Evolutionary conservation across 2,329 filamentous ascomycete species (phyloP).

Genomic region (Blastomyces gilchristii): DNA sequence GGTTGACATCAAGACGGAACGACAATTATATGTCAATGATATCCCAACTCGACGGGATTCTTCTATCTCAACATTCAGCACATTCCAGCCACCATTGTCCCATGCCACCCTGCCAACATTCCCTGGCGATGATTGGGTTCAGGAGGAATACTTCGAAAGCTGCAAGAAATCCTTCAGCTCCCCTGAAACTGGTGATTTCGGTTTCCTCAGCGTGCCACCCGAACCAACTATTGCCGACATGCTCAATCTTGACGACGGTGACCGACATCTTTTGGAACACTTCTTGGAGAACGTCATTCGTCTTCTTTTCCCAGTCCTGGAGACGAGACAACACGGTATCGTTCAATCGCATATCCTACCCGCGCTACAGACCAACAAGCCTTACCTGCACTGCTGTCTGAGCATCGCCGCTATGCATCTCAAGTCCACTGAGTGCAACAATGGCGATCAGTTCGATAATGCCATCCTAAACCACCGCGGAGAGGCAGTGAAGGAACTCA

Average conservation of each 20-base stretch:
- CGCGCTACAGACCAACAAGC: conserved; percentile 80
- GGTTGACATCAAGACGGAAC: conserved; percentile 90
- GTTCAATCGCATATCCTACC: conserved; percentile 73
- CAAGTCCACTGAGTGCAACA: conserved; percentile 59
- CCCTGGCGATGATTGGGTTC: conserved; percentile 58
- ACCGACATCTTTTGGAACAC: conserved; percentile 78
- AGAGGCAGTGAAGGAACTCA: conserved; percentile 71
- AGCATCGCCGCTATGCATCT: conserved; percentile 87
- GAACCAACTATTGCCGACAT: conserved; percentile 41
- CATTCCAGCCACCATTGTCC: conserved; percentile 68
- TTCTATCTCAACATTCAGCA: conserved; percentile 83
- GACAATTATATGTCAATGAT: conserved; percentile 88
- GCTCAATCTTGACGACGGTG: conserved; percentile 71
- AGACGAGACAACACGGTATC: conserved; percentile 77
- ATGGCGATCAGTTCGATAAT: conserved; percentile 66
- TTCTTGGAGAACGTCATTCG: conserved; percentile 82
- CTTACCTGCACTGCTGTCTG: conserved; percentile 89
- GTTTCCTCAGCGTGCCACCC: conserved; percentile 75
- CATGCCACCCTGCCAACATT: conserved; percentile 57
- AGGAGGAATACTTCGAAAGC: conserved; percentile 59
- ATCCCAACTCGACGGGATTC: conserved; percentile 77
- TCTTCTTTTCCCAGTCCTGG: conserved; percentile 82
- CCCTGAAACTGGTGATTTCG: conserved; percentile 56
- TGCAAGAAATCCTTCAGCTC: conserved; percentile 53
- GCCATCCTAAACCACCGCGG: conserved; percentile 87